Percentiles rank a stretch among this genome's conserved stretches.
Conservation (phyloP, 129 eudicot genomes). For the Pulicaria dysenterica region DNA sequence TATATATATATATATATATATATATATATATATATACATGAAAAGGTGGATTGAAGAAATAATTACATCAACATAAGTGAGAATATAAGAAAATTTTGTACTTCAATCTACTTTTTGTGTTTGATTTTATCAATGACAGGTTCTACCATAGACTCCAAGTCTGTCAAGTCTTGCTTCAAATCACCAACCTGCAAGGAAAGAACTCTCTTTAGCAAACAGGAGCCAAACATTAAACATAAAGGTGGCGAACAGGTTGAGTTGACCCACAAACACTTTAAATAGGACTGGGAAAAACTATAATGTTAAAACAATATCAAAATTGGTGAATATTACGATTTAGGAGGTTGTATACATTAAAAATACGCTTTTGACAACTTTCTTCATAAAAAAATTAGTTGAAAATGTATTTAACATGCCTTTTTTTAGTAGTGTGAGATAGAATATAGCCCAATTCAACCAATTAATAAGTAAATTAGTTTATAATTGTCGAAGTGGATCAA, state of each 20-base stretch:
- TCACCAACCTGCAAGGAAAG: constrained; percentile 49
- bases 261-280: not conserved
- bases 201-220: not conserved
- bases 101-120: constrained; percentile 17
- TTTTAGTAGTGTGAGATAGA: not conserved
- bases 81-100: not conserved
- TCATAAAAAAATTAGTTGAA: not conserved
- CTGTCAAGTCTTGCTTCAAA: constrained; percentile 52
- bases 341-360: not conserved
- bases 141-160: constrained; percentile 51
- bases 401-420: too few relatives aligned
- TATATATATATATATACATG: not conserved
- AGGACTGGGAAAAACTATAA: not conserved
- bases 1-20: too few relatives aligned
- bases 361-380: not conserved
- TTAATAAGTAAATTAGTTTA: not conserved
- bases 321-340: not conserved
- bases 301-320: not conserved
- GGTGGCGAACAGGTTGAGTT: not conserved
- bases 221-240: not conserved
- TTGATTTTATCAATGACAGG: constrained; percentile 41
- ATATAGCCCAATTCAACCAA: not conserved
- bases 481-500: not conserved
- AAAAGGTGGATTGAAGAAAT: not conserved
- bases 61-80: not conserved